Evolutionary conservation across 116 monocot genomes (phyloP).

Genomic region (Trichopus zeylanicus): DNA sequence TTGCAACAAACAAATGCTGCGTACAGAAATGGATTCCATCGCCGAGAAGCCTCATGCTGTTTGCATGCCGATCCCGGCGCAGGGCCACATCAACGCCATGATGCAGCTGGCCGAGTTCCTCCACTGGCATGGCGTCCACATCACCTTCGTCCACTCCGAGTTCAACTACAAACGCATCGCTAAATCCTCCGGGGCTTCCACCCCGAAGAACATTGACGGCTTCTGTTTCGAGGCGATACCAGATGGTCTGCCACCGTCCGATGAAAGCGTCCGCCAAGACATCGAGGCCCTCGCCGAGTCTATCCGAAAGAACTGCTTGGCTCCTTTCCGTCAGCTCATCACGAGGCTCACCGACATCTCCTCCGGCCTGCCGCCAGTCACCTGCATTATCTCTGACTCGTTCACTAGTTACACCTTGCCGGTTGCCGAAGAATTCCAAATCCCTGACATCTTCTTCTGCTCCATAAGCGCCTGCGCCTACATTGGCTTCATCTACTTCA

Average conservation of each 20-base stretch:
- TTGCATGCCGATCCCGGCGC: constrained; percentile 15
- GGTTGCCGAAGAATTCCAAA: not conserved
- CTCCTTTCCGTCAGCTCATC: constrained; percentile 11
- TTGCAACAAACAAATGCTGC: not conserved
- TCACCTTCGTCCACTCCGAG: constrained; percentile 28
- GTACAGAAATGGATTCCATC: not conserved
- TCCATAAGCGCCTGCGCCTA: not conserved
- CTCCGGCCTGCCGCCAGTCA: constrained; percentile 2
- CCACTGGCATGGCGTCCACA: constrained; percentile 17
- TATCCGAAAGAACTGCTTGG: constrained; percentile 3
- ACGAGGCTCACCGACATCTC: constrained; percentile 4
- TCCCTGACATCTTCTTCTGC: constrained; percentile 2
- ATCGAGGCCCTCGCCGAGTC: constrained; percentile 7
- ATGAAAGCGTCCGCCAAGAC: constrained; percentile 3
- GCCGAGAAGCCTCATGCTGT: constrained; percentile 21
- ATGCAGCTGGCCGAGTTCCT: constrained; percentile 29
- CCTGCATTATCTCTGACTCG: constrained; percentile 18
- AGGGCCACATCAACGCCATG: constrained; percentile 28
- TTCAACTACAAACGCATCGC: constrained; percentile 9
- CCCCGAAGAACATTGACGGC: constrained; percentile 2
- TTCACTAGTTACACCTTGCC: not conserved
- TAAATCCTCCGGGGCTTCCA: not conserved
- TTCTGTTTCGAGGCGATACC: constrained; percentile 17
- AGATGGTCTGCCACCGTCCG: constrained; percentile 14
- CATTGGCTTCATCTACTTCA: not conserved